Base-by-base conservation (phyloP, 148 eudicot genomes). In the Persicaria tinctoria region DNA sequence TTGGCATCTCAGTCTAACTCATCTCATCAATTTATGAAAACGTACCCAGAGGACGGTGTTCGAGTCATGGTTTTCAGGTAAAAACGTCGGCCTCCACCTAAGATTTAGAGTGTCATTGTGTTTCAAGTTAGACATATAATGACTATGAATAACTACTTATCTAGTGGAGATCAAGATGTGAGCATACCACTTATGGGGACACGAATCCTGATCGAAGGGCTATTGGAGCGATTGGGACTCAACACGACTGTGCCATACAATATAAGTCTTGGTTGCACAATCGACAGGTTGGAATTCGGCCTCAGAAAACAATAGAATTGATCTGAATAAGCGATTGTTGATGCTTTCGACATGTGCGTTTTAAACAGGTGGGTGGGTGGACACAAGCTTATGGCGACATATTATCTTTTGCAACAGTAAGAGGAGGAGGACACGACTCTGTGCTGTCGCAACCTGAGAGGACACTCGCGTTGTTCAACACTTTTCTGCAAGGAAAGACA, bases 81-180 rank as follows among this genome's bases (percentile, higher is more conserved):
- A 74, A 7, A 27, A 6, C n/a, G n/a, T n/a, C 13, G 32, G 1
- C 5, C 23, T 23, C 16, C 13, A 6, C 11, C 6, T 57, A n/a
- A 47, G 4, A 70, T 32, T 32, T 32, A 32, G 41, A 32, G 41
- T 32, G 41, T 32, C 41, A 32, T 32, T 32, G 2, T 32, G 41
- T 32, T 32, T 32, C 41, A 32, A 32, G 41, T 32, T 32, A 1
- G 41, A 3, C 41, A 32, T 32, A 32, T 0, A 32, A 32, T 32
- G 41, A 32, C 41, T 32, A 32, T 2, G 41, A 8, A 8, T 3
- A 5, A 50, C 53, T 50, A 9, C 38, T 63, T 38, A 0, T 50
- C 18, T 76, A 85, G 87, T 74, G 87, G 87, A 16, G 87, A 85
- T 78, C 96, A 92, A 78, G 97, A 90, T 83, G 76, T 90, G 7